A percentile compares a stretch with the other conserved stretches of the same genome.
Evolutionary conservation across 306 rosid genomes (phyloP).

Genomic region (Trifolium pratense): DNA sequence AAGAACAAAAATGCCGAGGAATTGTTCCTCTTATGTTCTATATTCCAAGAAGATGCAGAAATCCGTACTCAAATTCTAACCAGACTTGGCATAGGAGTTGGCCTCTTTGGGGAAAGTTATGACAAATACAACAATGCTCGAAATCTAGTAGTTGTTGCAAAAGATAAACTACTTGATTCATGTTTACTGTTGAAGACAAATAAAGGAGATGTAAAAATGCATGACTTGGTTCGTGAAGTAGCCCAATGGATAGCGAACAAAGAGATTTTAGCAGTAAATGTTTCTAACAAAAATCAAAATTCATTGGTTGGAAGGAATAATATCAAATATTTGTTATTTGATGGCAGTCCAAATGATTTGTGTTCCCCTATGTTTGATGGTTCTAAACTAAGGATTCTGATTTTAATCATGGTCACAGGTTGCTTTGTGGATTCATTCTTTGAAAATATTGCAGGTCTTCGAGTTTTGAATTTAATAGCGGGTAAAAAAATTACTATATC

Average conservation of each 20-base stretch:
- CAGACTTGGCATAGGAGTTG: not conserved
- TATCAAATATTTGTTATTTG: not conserved
- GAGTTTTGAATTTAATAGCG: not conserved
- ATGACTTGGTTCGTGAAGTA: conserved; percentile 30
- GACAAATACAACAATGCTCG: not conserved
- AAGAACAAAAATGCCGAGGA: not conserved
- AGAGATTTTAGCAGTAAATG: too few relatives aligned
- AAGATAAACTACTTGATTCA: conserved; percentile 20
- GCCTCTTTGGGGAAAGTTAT: not conserved
- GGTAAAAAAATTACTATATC: not conserved
- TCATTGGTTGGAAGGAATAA: not conserved
- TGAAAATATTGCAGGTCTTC: not conserved
- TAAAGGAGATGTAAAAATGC: not conserved
- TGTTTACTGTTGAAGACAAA: not conserved
- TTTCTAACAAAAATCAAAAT: not conserved
- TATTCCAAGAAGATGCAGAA: conserved; percentile 40
- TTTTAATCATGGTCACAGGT: fast-evolving
- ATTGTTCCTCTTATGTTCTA: conserved; percentile 35
- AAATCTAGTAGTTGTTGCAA: not conserved
- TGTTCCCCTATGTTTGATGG: not conserved
- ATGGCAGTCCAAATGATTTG: not conserved
- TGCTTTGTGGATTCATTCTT: not conserved
- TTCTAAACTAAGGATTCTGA: conserved; percentile 13
- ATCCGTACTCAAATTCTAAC: not conserved
- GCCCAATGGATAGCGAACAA: not conserved